Evolutionary conservation across 2,329 filamentous ascomycete genomes (phyloP).

Genomic region (Neobulgaria alba): DNA sequence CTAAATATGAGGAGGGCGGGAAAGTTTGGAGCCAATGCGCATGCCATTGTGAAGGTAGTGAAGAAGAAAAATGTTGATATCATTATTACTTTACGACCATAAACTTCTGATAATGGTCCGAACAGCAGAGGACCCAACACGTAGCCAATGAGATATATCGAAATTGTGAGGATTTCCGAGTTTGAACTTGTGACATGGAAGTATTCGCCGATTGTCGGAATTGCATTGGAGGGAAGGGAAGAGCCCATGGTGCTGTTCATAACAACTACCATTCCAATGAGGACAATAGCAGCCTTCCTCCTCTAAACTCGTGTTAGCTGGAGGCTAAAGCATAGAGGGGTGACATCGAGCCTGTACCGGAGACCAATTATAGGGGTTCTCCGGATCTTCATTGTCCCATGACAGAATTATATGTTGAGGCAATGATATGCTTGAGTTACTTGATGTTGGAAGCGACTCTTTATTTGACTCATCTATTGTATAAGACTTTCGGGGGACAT

Average conservation of each 20-base stretch:
- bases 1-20: conserved; percentile 53
- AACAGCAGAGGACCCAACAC: conserved; percentile 48
- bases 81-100: conserved; percentile 49
- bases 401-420: conserved; percentile 19
- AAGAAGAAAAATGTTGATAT: conserved; percentile 60
- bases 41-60: conserved; percentile 56
- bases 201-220: conserved; percentile 46
- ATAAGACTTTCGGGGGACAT: conserved; percentile 34
- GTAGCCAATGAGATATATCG: conserved; percentile 56
- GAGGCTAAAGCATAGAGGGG: no score
- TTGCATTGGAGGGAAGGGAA: conserved; percentile 54
- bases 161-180: conserved; percentile 45
- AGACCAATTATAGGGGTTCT: conserved; percentile 28
- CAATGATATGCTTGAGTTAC: conserved; percentile 12
- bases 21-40: conserved; percentile 54
- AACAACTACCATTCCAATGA: conserved; percentile 49
- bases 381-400: conserved; percentile 23
- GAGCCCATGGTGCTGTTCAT: conserved; percentile 62
- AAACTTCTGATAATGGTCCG: conserved; percentile 58
- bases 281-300: conserved; percentile 46
- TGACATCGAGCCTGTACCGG: no score
- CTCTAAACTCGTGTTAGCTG: conserved; percentile 27
- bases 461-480: conserved; percentile 35
- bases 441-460: conserved; percentile 21
- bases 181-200: conserved; percentile 43